Conservation (phyloP, 2,329 filamentous ascomycete species). For the Alternaria sp. region DNA sequence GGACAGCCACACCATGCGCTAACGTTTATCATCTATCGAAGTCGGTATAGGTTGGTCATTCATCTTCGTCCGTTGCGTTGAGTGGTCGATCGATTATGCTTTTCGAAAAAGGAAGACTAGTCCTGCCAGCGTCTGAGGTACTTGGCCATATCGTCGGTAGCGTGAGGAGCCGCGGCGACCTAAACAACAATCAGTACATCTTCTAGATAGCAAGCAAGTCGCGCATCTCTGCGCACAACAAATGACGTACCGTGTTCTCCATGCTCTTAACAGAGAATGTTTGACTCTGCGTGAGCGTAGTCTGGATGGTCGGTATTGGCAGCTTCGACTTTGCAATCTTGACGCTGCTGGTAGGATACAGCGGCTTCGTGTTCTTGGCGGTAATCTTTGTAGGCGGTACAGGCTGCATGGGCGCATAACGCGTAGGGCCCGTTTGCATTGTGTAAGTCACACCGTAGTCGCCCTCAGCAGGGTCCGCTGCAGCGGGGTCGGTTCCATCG, state of each 20-base stretch:
- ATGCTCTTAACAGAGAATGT: conserved; percentile 62
- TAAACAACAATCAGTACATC: conserved; percentile 44
- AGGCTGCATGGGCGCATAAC: conserved; percentile 69
- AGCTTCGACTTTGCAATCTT: conserved; percentile 62
- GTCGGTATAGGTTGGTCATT: neutral
- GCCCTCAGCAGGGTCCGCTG: conserved; percentile 27
- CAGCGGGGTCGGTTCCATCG: conserved; percentile 32
- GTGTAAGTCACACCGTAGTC: conserved; percentile 60
- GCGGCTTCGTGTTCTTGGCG: conserved; percentile 58
- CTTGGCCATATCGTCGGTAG: conserved; percentile 64
- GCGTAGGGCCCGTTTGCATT: conserved; percentile 65
- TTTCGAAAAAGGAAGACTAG: conserved; percentile 40
- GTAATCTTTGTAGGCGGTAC: conserved; percentile 68
- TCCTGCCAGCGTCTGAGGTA: conserved; percentile 69
- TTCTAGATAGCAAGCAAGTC: neutral
- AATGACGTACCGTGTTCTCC: conserved; percentile 66
- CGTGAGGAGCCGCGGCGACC: conserved; percentile 63
- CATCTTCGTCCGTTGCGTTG: neutral
- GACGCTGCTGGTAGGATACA: conserved; percentile 66
- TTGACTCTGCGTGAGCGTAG: conserved; percentile 61
- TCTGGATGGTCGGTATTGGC: conserved; percentile 55
- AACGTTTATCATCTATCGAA: neutral
- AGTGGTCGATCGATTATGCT: neutral
- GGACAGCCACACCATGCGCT: neutral
- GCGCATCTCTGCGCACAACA: neutral